Percentiles rank a stretch among this genome's conserved stretches.
Conservation (phyloP, 116 monocot genomes). For the Posidonia oceanica region DNA sequence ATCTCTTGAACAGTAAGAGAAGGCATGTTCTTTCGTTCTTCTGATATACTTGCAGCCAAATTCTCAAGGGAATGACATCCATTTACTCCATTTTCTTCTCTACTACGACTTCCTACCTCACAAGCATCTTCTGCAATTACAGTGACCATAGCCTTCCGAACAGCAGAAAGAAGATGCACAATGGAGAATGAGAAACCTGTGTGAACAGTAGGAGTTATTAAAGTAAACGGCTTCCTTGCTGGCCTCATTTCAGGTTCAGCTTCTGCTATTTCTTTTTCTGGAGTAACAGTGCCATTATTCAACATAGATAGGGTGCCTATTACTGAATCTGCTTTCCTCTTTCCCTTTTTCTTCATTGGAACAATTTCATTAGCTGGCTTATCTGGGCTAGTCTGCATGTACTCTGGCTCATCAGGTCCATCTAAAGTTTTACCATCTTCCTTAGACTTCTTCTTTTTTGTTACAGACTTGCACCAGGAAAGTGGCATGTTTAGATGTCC, state of each 20-base stretch:
- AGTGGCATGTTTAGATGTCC: constrained; percentile 22
- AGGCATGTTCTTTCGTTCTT: constrained; percentile 25
- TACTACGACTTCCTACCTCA: constrained; percentile 9
- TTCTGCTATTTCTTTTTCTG: constrained; percentile 25
- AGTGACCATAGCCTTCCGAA: constrained; percentile 64
- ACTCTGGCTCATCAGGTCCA: constrained; percentile 22
- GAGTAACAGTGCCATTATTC: constrained; percentile 18
- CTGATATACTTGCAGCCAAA: constrained; percentile 14
- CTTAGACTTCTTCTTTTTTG: constrained; percentile 39
- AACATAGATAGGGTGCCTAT: constrained; percentile 12
- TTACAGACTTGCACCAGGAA: constrained; percentile 19
- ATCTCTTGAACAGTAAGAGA: constrained; percentile 68
- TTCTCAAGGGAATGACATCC: constrained; percentile 11
- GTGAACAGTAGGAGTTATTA: constrained; percentile 70
- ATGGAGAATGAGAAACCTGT: constrained; percentile 91
- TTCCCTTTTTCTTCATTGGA: constrained; percentile 59
- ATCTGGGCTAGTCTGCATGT: constrained; percentile 24
- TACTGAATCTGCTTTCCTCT: constrained; percentile 35
- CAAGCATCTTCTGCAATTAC: constrained; percentile 25
- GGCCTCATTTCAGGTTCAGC: constrained; percentile 36
- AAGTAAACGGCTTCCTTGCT: constrained; percentile 51
- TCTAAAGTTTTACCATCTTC: constrained; percentile 13
- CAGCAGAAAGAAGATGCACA: constrained; percentile 86
- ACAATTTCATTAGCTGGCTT: constrained; percentile 25
- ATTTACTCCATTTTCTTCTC: constrained; percentile 11